Percentiles rank a stretch among this genome's conserved stretches.
phyloP scores from a whole-genome alignment of 1,284 basidiomycete genomes.

The Omphalotus olearius region DNA sequence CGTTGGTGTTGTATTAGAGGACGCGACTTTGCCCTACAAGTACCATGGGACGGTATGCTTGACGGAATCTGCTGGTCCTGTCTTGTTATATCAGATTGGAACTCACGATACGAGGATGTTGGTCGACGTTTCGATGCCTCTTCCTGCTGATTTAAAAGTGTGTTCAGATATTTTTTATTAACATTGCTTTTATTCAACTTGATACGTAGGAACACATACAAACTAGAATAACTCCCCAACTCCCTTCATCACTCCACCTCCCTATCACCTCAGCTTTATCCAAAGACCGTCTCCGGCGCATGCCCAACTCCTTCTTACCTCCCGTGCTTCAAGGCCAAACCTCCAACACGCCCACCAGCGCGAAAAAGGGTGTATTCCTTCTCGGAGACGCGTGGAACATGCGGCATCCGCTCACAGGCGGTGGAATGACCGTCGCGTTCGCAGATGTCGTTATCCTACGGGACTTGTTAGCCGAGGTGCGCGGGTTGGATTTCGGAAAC shows the following conservation, averaged over 20 bases:
- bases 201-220: slow-evolving; percentile 60
- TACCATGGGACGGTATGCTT: slow-evolving; percentile 86
- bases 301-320: slow-evolving; percentile 97
- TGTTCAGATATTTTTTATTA: too few species aligned
- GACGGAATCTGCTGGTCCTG: slow-evolving; percentile 70
- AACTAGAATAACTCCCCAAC: slow-evolving; percentile 70
- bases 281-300: slow-evolving; percentile 75
- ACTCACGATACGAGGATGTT: slow-evolving; percentile 85
- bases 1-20: slow-evolving; percentile 75
- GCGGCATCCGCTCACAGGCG: slow-evolving; percentile 97
- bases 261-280: slow-evolving; percentile 62
- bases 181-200: neutral
- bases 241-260: slow-evolving; percentile 67
- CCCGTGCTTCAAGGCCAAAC: slow-evolving; percentile 77
- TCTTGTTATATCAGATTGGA: slow-evolving; percentile 89
- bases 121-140: slow-evolving; percentile 84
- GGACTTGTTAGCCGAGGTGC: slow-evolving; percentile 49
- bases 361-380: slow-evolving; percentile 76
- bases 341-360: neutral
- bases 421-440: slow-evolving; percentile 93
- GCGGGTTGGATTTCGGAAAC: slow-evolving; percentile 29
- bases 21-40: slow-evolving; percentile 76
- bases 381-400: slow-evolving; percentile 99
- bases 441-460: slow-evolving; percentile 79
- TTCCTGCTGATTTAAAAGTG: slow-evolving; percentile 82